phyloP scores from a whole-genome alignment of 1,284 basidiomycete species.

The Cutaneotrichosporon sp. region DNA sequence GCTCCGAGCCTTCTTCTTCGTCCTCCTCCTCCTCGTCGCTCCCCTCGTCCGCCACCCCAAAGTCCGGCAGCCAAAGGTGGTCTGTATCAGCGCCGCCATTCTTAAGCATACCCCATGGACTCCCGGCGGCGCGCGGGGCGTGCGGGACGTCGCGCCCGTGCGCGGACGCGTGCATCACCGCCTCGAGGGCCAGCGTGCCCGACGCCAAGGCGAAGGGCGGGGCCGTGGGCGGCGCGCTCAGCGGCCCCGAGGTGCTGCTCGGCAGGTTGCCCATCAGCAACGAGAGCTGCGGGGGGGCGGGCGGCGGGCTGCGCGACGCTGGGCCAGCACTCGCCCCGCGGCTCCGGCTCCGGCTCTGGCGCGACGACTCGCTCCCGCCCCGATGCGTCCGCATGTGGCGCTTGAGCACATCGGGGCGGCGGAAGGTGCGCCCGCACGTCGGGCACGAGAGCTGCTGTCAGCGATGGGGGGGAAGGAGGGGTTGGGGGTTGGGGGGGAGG shows the following conservation, averaged over 20 bases:
- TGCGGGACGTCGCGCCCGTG: neutral
- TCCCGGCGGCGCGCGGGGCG: neutral
- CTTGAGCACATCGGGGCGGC: constrained; percentile 6
- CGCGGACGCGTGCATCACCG: constrained; percentile 1
- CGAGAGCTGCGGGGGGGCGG: neutral
- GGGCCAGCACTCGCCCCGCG: neutral
- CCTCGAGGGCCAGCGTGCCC: neutral
- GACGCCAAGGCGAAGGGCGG: neutral
- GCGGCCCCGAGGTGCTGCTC: too few relatives aligned
- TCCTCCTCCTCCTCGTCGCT: neutral
- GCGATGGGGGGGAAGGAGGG: neutral
- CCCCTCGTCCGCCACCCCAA: neutral
- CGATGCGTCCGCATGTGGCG: constrained; percentile 2
- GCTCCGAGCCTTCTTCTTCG: neutral
- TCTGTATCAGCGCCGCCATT: too few relatives aligned
- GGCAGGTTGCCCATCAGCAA: neutral
- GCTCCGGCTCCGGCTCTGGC: neutral
- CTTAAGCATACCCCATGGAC: too few relatives aligned
- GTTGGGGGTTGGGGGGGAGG: neutral
- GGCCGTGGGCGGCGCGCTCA: neutral
- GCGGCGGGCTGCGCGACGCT: neutral
- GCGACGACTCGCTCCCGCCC: neutral
- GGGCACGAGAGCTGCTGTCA: constrained; percentile 3
- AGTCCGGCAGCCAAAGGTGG: neutral
- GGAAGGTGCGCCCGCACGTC: constrained; percentile 4